Base-by-base conservation (phyloP, 495 filamentous ascomycete genomes). In the Penicillium samsonianum region DNA sequence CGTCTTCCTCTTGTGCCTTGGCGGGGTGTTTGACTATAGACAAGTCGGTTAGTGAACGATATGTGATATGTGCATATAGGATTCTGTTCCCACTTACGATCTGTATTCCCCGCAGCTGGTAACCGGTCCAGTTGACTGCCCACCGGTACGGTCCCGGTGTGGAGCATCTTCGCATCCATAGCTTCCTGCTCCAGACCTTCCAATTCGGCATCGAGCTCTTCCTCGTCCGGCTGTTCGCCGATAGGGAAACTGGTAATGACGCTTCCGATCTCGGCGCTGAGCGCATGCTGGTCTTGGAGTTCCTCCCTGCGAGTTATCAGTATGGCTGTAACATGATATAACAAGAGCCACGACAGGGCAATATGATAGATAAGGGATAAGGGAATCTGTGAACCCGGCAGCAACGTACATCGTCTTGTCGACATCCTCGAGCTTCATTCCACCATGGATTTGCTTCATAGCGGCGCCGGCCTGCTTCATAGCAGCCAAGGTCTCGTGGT, bases 161-260 rank as follows among this genome's bases (percentile, higher is more conserved):
- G 83, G 63, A 97, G 82, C 91, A 99, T 97, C 74, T 90, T 87
- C 73, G 92, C 84, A 73, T 98, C 92, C 68, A 99, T 82, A 58
- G 89, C 83, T 74, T 92, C 87, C 70, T 95, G 91, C 71, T 90
- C 88, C 65, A 96, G 63, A n/a, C 73, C 79, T 54, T 87, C 87
- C 59, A 96, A 78, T 67, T 93, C 89, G 19, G 81, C 84, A 41
- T 92, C 86, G 63, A 99, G 75, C 40, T 97, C 95, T 41, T 78
- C 84, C 60, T 97, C 92, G 81, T 99, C 94, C 57, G 90, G 71
- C 61, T 83, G 80, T 43, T 92, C 84, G 70, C 82, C 86, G 38
- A 91, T 75, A 42, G 82, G 79, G 64, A 84, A 82, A 63, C 76
- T 84, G 57, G 88, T 89, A 70, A 99, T 94, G 20, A 89, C 92